A percentile compares a stretch with the other conserved stretches of the same genome.
phyloP scores from a whole-genome alignment of 192 early-diverging fungal species.

The Obelidium mucronatum region DNA sequence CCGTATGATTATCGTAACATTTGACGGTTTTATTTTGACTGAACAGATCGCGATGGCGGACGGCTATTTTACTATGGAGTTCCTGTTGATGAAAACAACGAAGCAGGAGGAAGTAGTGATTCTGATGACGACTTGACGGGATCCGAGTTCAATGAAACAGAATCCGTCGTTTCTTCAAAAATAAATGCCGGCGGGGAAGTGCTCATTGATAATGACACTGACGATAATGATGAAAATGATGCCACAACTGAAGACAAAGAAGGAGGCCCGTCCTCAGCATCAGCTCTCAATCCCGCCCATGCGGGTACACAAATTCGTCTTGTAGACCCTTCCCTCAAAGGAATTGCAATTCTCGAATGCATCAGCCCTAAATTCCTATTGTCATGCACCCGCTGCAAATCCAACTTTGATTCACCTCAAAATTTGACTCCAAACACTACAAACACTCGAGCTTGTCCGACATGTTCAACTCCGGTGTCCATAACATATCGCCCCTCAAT shows the following conservation, averaged over 20 bases:
- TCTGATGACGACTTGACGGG: constrained; percentile 27
- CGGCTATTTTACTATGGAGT: constrained; percentile 40
- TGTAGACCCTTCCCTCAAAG: constrained; percentile 62
- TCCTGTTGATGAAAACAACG: constrained; percentile 39
- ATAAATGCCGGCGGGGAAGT: neutral
- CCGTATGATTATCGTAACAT: neutral
- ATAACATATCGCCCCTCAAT: constrained; percentile 68
- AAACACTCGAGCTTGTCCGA: constrained; percentile 60
- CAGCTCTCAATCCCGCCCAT: constrained; percentile 30
- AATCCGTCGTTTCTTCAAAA: constrained; percentile 15
- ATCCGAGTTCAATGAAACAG: constrained; percentile 35
- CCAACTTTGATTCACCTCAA: constrained; percentile 51
- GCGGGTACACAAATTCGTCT: constrained; percentile 81
- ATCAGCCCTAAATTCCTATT: constrained; percentile 67
- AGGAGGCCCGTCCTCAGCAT: constrained; percentile 33
- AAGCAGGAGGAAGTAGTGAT: constrained; percentile 38
- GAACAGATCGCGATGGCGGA: constrained; percentile 27
- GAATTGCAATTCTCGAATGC: constrained; percentile 74
- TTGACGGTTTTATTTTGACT: neutral
- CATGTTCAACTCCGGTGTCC: constrained; percentile 61
- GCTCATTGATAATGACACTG: constrained; percentile 32
- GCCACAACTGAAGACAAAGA: neutral
- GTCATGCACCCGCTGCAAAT: constrained; percentile 81
- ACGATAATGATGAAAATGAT: constrained; percentile 27
- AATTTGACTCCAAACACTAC: constrained; percentile 38